Evolutionary conservation across 176 grass and related monocot genomes (phyloP).

Genomic region (Oryza punctata): DNA sequence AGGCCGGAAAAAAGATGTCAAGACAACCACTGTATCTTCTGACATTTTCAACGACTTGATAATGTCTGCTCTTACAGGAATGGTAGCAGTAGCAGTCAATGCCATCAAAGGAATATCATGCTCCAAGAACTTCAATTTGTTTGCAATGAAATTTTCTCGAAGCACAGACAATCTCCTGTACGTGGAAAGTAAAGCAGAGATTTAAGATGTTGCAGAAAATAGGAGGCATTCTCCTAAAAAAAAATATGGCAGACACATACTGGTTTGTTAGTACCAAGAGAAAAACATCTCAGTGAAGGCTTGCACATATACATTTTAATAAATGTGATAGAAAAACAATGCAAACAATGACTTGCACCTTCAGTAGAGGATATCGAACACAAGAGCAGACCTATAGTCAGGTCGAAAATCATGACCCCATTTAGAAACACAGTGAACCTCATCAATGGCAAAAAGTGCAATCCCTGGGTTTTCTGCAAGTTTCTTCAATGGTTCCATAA

Average conservation of each 20-base stretch:
- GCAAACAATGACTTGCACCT: conserved; percentile 38
- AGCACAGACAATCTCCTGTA: conserved; percentile 65
- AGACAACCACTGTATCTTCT: conserved; percentile 50
- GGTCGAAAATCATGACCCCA: conserved; percentile 99
- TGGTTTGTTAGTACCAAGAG: conserved; percentile 12
- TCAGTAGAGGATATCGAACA: conserved; percentile 49
- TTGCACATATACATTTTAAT: conserved; percentile 22
- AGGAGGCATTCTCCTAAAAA: neutral
- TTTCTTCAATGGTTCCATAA: conserved; percentile 85
- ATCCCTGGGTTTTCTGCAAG: conserved; percentile 91
- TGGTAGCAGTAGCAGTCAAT: conserved; percentile 90
- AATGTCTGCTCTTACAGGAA: conserved; percentile 85
- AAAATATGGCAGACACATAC: neutral
- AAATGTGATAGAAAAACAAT: conserved; percentile 10
- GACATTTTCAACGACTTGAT: conserved; percentile 85
- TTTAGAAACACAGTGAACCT: conserved; percentile 96
- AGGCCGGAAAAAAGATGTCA: conserved; percentile 90
- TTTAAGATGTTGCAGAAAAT: neutral
- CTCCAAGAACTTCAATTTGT: conserved; percentile 65
- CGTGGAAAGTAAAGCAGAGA: neutral
- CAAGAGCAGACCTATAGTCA: conserved; percentile 80
- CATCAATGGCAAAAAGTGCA: conserved; percentile 92
- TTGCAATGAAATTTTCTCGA: conserved; percentile 80
- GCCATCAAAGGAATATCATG: conserved; percentile 93
- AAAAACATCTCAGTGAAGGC: neutral